Evolutionary conservation across 2,329 filamentous ascomycete genomes (phyloP).

Genomic region (Laburnicola sp.): DNA sequence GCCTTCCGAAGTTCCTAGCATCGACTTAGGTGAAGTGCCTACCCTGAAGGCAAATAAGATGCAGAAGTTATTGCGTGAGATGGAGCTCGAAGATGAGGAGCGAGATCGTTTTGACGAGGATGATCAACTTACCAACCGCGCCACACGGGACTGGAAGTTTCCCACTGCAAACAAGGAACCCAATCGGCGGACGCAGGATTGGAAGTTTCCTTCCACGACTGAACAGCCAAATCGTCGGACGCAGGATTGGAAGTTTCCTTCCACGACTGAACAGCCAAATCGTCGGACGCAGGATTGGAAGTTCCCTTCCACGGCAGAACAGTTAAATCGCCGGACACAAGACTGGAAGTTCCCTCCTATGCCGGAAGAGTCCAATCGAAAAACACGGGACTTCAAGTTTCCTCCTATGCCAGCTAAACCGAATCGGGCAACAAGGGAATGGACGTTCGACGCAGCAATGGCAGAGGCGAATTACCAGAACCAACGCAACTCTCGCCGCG

Average conservation of each 20-base stretch:
- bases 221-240: slow-evolving; percentile 44
- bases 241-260: slow-evolving; percentile 60
- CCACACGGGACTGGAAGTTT: slow-evolving; percentile 52
- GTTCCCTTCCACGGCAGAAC: too few relatives aligned
- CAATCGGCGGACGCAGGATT: slow-evolving; percentile 53
- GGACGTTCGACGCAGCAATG: slow-evolving; percentile 54
- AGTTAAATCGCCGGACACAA: too few relatives aligned
- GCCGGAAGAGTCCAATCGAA: slow-evolving; percentile 23
- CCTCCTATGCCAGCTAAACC: slow-evolving; percentile 35
- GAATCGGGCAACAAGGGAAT: slow-evolving; percentile 51
- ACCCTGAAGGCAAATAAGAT: slow-evolving; percentile 61
- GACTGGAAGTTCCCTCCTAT: slow-evolving; percentile 47
- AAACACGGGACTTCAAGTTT: slow-evolving; percentile 40
- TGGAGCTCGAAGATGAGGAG: slow-evolving; percentile 47
- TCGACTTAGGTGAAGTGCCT: slow-evolving; percentile 55
- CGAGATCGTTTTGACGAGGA: slow-evolving; percentile 32
- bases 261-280: slow-evolving; percentile 23
- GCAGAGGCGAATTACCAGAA: slow-evolving; percentile 42
- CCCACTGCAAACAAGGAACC: slow-evolving; percentile 19
- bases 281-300: slow-evolving; percentile 57
- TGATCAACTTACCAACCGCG: slow-evolving; percentile 32
- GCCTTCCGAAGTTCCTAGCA: slow-evolving; percentile 40
- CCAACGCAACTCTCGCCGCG: slow-evolving; percentile 38
- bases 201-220: slow-evolving; percentile 53
- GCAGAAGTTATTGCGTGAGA: slow-evolving; percentile 50